These are phyloP conservation scores for Anisogramma anomala DNA, from an alignment of 2,329 filamentous ascomycete genomes.

Conservation along the genomic window DNA sequence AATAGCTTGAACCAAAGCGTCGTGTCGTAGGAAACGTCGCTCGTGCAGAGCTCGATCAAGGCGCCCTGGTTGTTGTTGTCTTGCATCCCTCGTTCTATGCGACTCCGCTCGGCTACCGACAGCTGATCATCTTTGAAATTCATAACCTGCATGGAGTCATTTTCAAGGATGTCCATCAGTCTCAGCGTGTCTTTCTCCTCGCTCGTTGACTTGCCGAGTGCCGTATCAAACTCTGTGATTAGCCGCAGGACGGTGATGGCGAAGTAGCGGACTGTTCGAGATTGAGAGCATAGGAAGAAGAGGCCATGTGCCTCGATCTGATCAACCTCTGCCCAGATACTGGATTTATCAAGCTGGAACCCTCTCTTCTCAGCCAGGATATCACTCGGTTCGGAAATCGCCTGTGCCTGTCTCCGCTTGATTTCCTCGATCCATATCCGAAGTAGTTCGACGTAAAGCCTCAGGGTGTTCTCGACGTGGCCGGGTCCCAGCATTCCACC, in stretches of 20 bases:
- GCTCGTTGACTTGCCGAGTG: constrained; percentile 56
- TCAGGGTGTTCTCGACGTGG: constrained; percentile 88
- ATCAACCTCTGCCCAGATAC: constrained; percentile 85
- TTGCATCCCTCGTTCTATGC: constrained; percentile 79
- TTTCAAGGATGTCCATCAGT: constrained; percentile 85
- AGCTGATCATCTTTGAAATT: constrained; percentile 86
- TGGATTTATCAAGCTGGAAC: constrained; percentile 72
- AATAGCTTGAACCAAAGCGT: constrained; percentile 98
- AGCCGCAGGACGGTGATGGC: constrained; percentile 86
- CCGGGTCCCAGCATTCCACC: constrained; percentile 89
- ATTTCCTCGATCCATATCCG: constrained; percentile 98
- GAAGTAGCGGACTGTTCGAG: constrained; percentile 74
- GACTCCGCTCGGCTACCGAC: constrained; percentile 82
- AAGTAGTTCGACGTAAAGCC: constrained; percentile 83
- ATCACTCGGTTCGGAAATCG: constrained; percentile 52
- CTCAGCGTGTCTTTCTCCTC: constrained; percentile 54
- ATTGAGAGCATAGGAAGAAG: constrained; percentile 96
- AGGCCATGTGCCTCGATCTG: constrained; percentile 93
- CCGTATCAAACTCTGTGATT: constrained; percentile 86
- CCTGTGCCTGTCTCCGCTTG: constrained; percentile 69
- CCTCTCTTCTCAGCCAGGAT: constrained; percentile 56
- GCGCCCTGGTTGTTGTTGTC: constrained; percentile 75
- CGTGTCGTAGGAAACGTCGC: constrained; percentile 87
- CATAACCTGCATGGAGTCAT: constrained; percentile 78
- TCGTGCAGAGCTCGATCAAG: constrained; percentile 86